Conservation (phyloP, 2,329 filamentous ascomycete species). For the Coniochaeta hoffmannii region DNA sequence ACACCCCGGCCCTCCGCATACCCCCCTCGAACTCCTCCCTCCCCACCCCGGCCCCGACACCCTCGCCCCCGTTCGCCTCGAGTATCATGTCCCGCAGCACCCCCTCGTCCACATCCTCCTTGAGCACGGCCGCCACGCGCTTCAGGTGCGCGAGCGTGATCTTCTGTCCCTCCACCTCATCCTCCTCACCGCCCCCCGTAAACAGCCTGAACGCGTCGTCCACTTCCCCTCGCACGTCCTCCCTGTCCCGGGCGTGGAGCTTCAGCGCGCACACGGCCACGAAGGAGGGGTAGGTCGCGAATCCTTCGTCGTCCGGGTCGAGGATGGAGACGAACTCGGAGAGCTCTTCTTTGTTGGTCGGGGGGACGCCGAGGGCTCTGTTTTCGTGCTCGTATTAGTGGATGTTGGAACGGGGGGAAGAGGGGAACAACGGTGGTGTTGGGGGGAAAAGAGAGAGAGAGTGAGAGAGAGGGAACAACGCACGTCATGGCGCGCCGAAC, state of each 20-base stretch:
- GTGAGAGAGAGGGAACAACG: conserved; percentile 16
- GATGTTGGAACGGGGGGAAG: no score
- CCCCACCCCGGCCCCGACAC: conserved; percentile 62
- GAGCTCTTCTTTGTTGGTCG: conserved; percentile 57
- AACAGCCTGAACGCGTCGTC: conserved; percentile 80
- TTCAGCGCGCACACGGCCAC: conserved; percentile 84
- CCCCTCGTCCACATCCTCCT: conserved; percentile 75
- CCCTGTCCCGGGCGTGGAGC: conserved; percentile 50
- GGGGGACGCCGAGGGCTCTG: conserved; percentile 76
- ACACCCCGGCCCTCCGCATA: conserved; percentile 77
- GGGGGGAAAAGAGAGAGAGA: not conserved
- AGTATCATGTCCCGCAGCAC: conserved; percentile 88
- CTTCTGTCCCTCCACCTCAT: conserved; percentile 27
- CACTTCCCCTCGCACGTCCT: conserved; percentile 56
- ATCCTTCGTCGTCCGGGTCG: conserved; percentile 75
- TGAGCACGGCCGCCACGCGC: conserved; percentile 70
- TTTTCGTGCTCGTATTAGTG: not conserved
- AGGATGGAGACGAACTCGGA: conserved; percentile 70
- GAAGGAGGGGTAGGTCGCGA: conserved; percentile 73
- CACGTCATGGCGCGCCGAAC: conserved; percentile 69
- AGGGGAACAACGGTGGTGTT: no score
- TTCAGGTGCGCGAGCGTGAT: conserved; percentile 76
- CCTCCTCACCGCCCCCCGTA: conserved; percentile 40
- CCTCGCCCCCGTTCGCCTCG: conserved; percentile 80
- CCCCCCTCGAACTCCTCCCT: conserved; percentile 79